Base-by-base conservation (phyloP, 768 basidiomycete genomes). In the Pulveroboletus sp. region DNA sequence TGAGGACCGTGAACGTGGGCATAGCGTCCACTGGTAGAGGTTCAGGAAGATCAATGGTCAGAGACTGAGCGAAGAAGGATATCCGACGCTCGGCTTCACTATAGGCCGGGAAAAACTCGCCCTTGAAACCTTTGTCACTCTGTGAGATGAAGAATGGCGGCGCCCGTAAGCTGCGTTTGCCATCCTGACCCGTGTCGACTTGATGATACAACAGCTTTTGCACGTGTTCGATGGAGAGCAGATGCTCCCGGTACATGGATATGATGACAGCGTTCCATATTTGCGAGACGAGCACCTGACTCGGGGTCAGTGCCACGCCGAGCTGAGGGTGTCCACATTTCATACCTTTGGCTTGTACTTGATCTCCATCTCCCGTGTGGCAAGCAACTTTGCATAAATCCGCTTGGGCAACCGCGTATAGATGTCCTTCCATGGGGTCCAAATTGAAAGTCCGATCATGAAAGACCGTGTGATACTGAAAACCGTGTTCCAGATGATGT, bases 251-350 rank as follows among this genome's bases (percentile, higher is more conserved):
- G 70, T 98, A 99, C 96, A 99, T 99, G 13, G 95, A 98, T 58
- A 99, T 98, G 71, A 99, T 96, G 72, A 99, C 86, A 21, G 96
- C 96, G 66, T 99, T 99, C 96, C 96, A 98, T 48, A 99, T 94
- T 71, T 97, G 96, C 14, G 94, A 96, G 39, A 99, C 95, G 36
- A 99, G 79, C 35, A 99, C 93, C 90, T 93, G 47, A 30, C 24
- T 24, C 32, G 55, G 43, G 55, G 39, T 46, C 18, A 39, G 33
- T 43, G 27, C 24, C 6, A 42, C n/a, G 5, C 47, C 17, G 6
- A 27, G 18, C 13, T 5, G 15, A 42, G 21, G 17, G 1, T 30
- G 24, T 10, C 8, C 24, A 28, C 6, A 2, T 13, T 17, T 63
- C 77, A n/a, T 50, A 91, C 93, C 85, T 98, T 99, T 44, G 96